Evolutionary conservation across 106 monocot species (phyloP).

Genomic region (Platanthera guangdongensis): DNA sequence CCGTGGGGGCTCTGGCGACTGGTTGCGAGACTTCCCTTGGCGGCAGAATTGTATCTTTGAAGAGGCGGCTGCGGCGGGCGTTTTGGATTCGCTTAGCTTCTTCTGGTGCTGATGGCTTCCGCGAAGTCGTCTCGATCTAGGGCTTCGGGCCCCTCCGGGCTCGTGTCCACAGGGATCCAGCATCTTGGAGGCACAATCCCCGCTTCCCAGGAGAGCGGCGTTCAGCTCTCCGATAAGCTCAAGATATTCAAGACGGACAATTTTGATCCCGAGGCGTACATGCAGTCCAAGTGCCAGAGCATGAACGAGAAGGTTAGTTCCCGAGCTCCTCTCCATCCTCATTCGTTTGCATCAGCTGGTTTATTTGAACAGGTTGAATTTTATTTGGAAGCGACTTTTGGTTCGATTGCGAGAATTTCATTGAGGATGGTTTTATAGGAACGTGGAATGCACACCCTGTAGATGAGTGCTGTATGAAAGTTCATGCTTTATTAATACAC

Average conservation of each 20-base stretch:
- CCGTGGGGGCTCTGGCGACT: too few species aligned
- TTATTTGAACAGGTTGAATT: slow-evolving; percentile 3
- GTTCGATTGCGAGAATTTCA: not conserved
- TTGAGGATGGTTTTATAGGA: slow-evolving; percentile 1
- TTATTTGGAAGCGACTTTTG: not conserved
- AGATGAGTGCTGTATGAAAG: not conserved
- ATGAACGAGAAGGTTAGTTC: slow-evolving; percentile 65
- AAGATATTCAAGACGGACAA: slow-evolving; percentile 62
- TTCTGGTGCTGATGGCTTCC: slow-evolving; percentile 31
- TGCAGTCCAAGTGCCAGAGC: slow-evolving; percentile 60
- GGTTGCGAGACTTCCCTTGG: too few species aligned
- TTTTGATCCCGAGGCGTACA: slow-evolving; percentile 61
- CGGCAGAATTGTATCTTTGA: too few species aligned
- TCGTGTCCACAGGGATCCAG: slow-evolving; percentile 11
- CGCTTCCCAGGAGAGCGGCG: slow-evolving; percentile 18
- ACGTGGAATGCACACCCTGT: not conserved
- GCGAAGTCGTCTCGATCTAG: slow-evolving; percentile 57
- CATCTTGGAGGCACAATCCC: slow-evolving; percentile 9
- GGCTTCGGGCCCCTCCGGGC: slow-evolving; percentile 24
- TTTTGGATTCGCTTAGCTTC: not conserved
- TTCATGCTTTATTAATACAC: not conserved
- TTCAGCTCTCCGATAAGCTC: slow-evolving; percentile 51
- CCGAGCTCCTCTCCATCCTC: not conserved
- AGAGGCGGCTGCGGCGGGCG: too few species aligned
- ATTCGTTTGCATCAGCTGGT: not conserved